Evolutionary conservation across 306 rosid genomes (phyloP), one percentile per base, ranked within the genome.

Genomic region (Quercus parvula): DNA sequence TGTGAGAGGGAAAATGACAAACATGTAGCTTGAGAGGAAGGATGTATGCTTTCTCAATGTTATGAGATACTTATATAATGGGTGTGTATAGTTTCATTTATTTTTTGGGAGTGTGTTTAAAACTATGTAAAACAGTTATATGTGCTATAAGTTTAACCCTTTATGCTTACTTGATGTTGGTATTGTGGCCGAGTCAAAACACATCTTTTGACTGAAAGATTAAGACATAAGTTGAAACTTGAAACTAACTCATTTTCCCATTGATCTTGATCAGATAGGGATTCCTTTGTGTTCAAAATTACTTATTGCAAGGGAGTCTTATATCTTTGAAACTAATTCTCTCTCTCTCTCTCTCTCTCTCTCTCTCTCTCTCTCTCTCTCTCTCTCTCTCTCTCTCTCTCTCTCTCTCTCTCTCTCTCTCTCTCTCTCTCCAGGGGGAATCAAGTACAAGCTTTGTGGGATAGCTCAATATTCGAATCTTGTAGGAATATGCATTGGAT

Each of bases 401-500:
- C 28, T 35, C 22, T 10, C 18, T 0, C 5, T 18, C 19, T 59
- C 1, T 6, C 3, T 5, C 28, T 14, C 12, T 38, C 14, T 57
- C 30, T 75, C 58, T 70, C 28, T 35, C 22, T 15, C 49, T 46
- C 8, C 75, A 79, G 87, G 81, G 8, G 78, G 63, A 56, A 2
- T 13, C 4, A 25, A 11, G 64, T 71, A 71, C 64, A 75, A 70
- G 31, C 13, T 71, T 13, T 77, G 80, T 76, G 87, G 76, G 19
- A 7, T 64, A 27, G 51, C 81, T 63, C 84, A 84, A 35, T 58
- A 76, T 38, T 12, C 73, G 28, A 76, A 56, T 31, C 71, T 75
- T 20, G 77, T 56, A 5, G 84, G 87, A 35, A 33, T 24, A 24
- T 5, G 71, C 19, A 75, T 76, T 41, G 87, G 87, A 27, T 84